Base-by-base conservation (phyloP, 2,329 filamentous ascomycete genomes). In the Cytospora piceae region DNA sequence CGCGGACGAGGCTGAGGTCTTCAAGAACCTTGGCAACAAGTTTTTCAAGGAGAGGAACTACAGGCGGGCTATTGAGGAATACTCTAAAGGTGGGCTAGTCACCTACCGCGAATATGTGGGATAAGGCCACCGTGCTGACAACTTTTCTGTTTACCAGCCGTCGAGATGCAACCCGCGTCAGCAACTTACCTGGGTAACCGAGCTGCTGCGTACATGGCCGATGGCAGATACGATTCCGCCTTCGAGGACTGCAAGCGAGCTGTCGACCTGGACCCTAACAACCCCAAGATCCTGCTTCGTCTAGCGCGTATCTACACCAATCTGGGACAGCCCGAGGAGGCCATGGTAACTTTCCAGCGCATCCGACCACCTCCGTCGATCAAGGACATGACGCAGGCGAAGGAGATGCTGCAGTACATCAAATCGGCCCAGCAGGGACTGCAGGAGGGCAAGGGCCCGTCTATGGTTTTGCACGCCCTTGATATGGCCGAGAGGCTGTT, bases 1-100 rank as follows among this genome's bases (percentile, higher is more conserved):
- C 29, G 77, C 80, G 52, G 91, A 94, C 62, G 92, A 97, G 75
- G 93, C 94, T 31, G 95, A 99, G 80, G 84, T 88, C 15, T 97
- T 90, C 85, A 99, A 99, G 83, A 87, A 91, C 72, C 87, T 92
- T 2, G 95, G 95, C 66, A 99, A 99, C 81, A 95, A 95, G 74
- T 94, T 92, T 75, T 99, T 97, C 86, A 98, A 97, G 82, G 92
- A 94, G 69, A 92, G 90, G 76, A 92, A 97, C 74, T 99, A 94
- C 77, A 81, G 84, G 67, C 90, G 91, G 75, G 94, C 95, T 29
- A 94, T 98, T 76, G 86, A 91, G 71, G 93, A 97, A 78, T 99
- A 98, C 78, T 92, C 91, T 71, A 97, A 96, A 87, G 94, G 94
- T 97, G 55, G 49, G 49, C 56, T 66, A 39, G 31, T 31, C 34